Percentiles rank a stretch among this genome's conserved stretches.
These are phyloP conservation scores for Urtica urens DNA, from an alignment of 306 rosid genomes.

Conservation along the genomic window DNA sequence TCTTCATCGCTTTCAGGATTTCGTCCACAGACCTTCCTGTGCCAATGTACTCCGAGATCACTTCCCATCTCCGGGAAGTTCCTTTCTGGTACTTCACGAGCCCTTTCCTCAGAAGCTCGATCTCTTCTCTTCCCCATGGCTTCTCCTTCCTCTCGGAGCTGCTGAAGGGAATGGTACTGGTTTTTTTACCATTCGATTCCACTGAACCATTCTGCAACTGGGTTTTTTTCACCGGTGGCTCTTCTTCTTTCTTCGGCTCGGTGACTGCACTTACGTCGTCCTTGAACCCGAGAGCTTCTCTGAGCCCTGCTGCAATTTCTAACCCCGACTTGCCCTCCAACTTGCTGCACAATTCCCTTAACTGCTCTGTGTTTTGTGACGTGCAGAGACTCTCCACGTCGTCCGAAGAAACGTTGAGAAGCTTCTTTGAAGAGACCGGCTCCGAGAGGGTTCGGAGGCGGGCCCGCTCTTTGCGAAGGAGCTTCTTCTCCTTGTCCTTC, in stretches of 20 bases:
- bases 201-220: constrained; percentile 45
- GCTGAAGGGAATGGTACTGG: constrained; percentile 17
- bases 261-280: constrained; percentile 13
- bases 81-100: constrained; percentile 86
- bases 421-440: constrained; percentile 33
- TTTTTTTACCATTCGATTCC: constrained; percentile 46
- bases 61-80: constrained; percentile 95
- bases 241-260: constrained; percentile 29
- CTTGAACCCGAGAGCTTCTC: constrained; percentile 38
- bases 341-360: constrained; percentile 60
- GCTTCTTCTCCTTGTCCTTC: constrained; percentile 92
- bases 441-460: constrained; percentile 70
- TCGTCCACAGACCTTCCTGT: constrained; percentile 93
- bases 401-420: constrained; percentile 47
- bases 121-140: constrained; percentile 90
- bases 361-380: constrained; percentile 44
- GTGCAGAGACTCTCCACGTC: constrained; percentile 74
- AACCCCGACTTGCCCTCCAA: constrained; percentile 47
- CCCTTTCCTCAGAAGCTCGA: constrained; percentile 80
- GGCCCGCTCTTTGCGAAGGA: constrained; percentile 78
- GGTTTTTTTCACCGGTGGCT: constrained; percentile 31
- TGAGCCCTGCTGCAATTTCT: constrained; percentile 46
- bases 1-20: constrained; percentile 89
- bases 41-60: constrained; percentile 87
- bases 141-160: constrained; percentile 77